Conservation (phyloP, 768 basidiomycete genomes). For the Agaricus blazei region DNA sequence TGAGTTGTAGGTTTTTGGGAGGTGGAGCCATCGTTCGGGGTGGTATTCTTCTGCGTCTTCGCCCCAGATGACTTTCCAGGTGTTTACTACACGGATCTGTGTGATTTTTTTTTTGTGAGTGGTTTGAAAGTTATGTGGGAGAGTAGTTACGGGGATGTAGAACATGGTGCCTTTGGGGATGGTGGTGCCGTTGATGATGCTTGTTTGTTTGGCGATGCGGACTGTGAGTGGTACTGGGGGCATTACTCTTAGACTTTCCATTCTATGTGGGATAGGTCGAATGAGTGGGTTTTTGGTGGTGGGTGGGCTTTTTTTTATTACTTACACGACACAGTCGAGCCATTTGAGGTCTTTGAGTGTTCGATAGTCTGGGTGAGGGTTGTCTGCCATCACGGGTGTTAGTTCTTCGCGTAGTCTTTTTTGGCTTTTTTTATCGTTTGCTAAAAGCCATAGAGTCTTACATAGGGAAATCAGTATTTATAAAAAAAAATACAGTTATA, state of each 20-base stretch:
- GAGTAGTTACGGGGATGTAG: constrained; percentile 27
- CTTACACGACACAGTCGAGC: constrained; percentile 37
- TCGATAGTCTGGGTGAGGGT: constrained; percentile 31
- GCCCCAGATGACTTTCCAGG: constrained; percentile 46
- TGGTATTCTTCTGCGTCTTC: constrained; percentile 47
- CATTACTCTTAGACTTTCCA: constrained; percentile 35
- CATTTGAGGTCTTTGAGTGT: constrained; percentile 33
- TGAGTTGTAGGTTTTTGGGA: constrained; percentile 29
- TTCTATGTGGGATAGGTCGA: constrained; percentile 16
- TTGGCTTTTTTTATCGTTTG: constrained; percentile 45
- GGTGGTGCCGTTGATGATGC: constrained; percentile 34
- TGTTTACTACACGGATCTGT: constrained; percentile 47
- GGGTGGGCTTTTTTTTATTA: neutral
- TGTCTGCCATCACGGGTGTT: constrained; percentile 28
- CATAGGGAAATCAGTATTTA: neutral
- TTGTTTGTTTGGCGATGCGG: constrained; percentile 31
- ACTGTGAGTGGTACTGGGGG: constrained; percentile 36
- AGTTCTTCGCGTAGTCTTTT: constrained; percentile 49
- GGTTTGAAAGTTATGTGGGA: neutral
- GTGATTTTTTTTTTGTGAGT: neutral
- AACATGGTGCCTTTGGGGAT: constrained; percentile 40
- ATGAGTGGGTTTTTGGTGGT: neutral
- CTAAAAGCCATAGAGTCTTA: constrained; percentile 50
- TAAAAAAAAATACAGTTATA: neutral
- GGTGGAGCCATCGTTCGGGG: constrained; percentile 41